Evolutionary conservation across 2,329 filamentous ascomycete genomes (phyloP).

Genomic region (Aspergillus ochraceoroseus): DNA sequence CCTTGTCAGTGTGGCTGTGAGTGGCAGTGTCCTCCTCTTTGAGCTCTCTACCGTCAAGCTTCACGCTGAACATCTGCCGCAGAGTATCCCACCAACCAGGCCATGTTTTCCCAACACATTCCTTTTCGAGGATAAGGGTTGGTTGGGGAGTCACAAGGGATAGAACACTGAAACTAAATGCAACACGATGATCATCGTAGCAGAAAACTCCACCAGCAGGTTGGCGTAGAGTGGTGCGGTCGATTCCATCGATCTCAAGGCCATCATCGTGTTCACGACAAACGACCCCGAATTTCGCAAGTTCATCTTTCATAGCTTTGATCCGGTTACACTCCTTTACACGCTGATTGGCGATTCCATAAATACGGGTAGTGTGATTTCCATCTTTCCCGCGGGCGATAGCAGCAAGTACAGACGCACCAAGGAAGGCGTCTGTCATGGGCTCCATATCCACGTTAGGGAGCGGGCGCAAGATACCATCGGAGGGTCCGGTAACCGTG

Average conservation of each 20-base stretch:
- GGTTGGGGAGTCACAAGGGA: conserved; percentile 65
- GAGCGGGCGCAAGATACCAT: conserved; percentile 68
- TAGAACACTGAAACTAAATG: conserved; percentile 96
- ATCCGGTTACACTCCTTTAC: conserved; percentile 99
- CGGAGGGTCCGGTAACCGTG: conserved; percentile 81
- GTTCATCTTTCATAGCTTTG: conserved; percentile 86
- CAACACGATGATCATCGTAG: conserved; percentile 95
- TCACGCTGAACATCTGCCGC: conserved; percentile 68
- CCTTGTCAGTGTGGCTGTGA: conserved; percentile 38
- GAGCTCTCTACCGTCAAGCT: conserved; percentile 69
- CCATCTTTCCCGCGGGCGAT: conserved; percentile 67
- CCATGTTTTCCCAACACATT: conserved; percentile 97
- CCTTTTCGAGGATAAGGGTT: conserved; percentile 77
- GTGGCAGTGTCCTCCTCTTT: conserved; percentile 37
- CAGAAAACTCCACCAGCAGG: conserved; percentile 72
- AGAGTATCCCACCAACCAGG: conserved; percentile 97
- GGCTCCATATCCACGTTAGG: conserved; percentile 93
- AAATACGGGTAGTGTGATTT: conserved; percentile 69
- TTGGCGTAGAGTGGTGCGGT: conserved; percentile 49
- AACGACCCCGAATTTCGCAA: conserved; percentile 84
- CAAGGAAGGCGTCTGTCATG: conserved; percentile 98
- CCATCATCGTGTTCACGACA: conserved; percentile 90
- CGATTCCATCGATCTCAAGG: conserved; percentile 62
- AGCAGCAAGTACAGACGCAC: conserved; percentile 85
- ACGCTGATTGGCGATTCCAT: conserved; percentile 92